Conservation (phyloP, 805 yeast genomes). For the Candida orba region DNA sequence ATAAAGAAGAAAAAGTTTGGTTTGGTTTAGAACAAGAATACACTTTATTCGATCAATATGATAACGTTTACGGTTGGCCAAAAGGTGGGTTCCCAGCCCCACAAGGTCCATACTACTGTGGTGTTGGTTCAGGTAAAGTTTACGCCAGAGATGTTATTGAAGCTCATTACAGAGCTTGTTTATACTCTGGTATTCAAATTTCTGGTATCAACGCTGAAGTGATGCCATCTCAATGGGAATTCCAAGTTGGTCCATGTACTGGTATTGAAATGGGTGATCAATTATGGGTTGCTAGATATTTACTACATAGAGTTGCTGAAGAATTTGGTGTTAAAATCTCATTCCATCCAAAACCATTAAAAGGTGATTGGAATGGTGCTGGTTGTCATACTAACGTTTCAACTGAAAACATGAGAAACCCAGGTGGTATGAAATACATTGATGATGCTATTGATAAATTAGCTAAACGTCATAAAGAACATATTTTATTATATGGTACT, state of each 20-base stretch:
- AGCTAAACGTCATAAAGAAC: slow-evolving; percentile 94
- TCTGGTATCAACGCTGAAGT: slow-evolving; percentile 99
- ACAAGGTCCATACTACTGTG: slow-evolving; percentile 99
- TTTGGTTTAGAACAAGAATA: slow-evolving; percentile 99
- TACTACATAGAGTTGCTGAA: slow-evolving; percentile 92
- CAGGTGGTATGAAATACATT: slow-evolving; percentile 94
- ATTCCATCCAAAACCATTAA: slow-evolving; percentile 97
- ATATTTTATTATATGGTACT: slow-evolving; percentile 88
- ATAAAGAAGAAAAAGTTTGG: slow-evolving; percentile 80
- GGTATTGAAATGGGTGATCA: slow-evolving; percentile 98
- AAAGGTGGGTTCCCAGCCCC: slow-evolving; percentile 99
- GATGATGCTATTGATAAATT: slow-evolving; percentile 90
- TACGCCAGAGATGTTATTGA: slow-evolving; percentile 97
- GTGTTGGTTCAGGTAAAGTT: slow-evolving; percentile 98
- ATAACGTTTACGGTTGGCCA: slow-evolving; percentile 96
- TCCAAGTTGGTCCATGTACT: slow-evolving; percentile 97
- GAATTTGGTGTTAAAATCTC: slow-evolving; percentile 98
- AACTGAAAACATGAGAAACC: slow-evolving; percentile 80
- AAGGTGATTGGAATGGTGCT: slow-evolving; percentile 99
- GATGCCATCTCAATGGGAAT: slow-evolving; percentile 99
- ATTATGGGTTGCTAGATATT: slow-evolving; percentile 92
- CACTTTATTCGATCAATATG: slow-evolving; percentile 88
- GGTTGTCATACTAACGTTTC: slow-evolving; percentile 99
- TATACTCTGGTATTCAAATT: slow-evolving; percentile 82
- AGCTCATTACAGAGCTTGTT: slow-evolving; percentile 98